These are phyloP conservation scores for Vicia faba DNA, from an alignment of 306 rosid genomes.

Conservation along the genomic window DNA sequence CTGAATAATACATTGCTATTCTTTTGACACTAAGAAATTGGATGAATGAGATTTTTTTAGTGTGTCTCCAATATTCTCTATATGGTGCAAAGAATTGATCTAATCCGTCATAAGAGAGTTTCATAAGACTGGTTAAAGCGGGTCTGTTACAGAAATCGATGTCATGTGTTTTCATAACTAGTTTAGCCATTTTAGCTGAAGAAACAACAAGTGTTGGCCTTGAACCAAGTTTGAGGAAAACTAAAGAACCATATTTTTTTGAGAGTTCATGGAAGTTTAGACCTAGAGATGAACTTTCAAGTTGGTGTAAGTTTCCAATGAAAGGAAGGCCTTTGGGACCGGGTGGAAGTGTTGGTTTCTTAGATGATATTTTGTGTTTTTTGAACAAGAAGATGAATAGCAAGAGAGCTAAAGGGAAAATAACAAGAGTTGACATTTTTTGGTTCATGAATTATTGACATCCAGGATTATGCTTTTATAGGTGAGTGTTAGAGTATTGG, in stretches of 20 bases:
- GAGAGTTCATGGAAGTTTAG: slow-evolving; percentile 24
- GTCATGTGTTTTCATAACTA: slow-evolving; percentile 25
- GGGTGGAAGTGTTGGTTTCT: slow-evolving; percentile 24
- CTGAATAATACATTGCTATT: not conserved
- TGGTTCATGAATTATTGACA: not conserved
- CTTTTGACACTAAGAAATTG: slow-evolving; percentile 26
- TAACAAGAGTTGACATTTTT: not conserved
- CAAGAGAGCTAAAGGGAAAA: slow-evolving; percentile 3
- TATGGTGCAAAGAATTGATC: slow-evolving; percentile 28
- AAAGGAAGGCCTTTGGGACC: slow-evolving; percentile 42
- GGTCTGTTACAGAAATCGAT: slow-evolving; percentile 14
- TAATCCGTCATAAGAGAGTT: slow-evolving; percentile 31
- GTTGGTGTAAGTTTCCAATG: slow-evolving; percentile 36
- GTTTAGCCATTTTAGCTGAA: slow-evolving; percentile 36
- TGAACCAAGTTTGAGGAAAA: slow-evolving; percentile 35
- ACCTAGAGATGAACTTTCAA: not conserved
- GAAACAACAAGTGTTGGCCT: slow-evolving; percentile 27
- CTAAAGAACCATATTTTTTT: slow-evolving; percentile 26
- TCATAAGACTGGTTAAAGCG: slow-evolving; percentile 2
- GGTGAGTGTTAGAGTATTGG: no score
- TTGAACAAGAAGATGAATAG: slow-evolving; percentile 10
- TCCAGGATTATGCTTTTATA: not conserved
- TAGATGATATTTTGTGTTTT: slow-evolving; percentile 4
- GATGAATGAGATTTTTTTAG: slow-evolving; percentile 6
- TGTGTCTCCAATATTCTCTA: slow-evolving; percentile 32